Evolutionary conservation across 2,329 filamentous ascomycete species (phyloP), one percentile per base, ranked within the genome.

Genomic region (Neofusicoccum sp.): DNA sequence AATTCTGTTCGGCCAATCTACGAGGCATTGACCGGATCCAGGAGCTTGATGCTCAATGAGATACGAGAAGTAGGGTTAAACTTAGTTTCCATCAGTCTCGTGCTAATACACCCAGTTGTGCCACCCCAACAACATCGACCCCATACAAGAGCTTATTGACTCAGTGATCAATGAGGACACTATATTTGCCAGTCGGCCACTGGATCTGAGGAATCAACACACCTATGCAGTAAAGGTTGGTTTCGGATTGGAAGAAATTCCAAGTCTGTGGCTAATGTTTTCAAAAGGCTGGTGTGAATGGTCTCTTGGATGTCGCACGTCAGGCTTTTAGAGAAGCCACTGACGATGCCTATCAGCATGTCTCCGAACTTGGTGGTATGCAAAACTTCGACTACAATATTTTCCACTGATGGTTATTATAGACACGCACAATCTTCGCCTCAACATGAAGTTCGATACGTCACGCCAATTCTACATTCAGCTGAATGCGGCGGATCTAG

Each of bases 271-370:
- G 12, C 47, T 52, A 43, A 67, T 28, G 29, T 33, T 4, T 3
- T 34, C 11, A 33, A 4, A 12, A 91, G 84, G 87, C 92, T 49
- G 91, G 92, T 0, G 87, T 95, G 45, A 93, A 92, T 69, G 91
- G 91, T 2, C 84, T 97, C 63, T 85, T 98, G 3, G 94, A 97
- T 76, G 90, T 97, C 41, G 91, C 92, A 37, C 86, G 93, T 4
- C 89, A 93, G 70, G 92, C 92, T 0, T 97, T 95, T 77, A 96
- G 95, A 69, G 94, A 98, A 73, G 87, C 90, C 1, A 95, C 89
- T 4, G 85, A 89, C 54, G 92, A 97, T 74, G 86, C 92, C 3
- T 85, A 89, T 67, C 83, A 89, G 58, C 86, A 94, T 72, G 82
- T 94, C 2, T 82, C 85, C 28, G 83, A 87, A 14, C 76, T 97